Evolutionary conservation across 2,329 filamentous ascomycete genomes (phyloP).

Genomic region (Penicillium sp.): DNA sequence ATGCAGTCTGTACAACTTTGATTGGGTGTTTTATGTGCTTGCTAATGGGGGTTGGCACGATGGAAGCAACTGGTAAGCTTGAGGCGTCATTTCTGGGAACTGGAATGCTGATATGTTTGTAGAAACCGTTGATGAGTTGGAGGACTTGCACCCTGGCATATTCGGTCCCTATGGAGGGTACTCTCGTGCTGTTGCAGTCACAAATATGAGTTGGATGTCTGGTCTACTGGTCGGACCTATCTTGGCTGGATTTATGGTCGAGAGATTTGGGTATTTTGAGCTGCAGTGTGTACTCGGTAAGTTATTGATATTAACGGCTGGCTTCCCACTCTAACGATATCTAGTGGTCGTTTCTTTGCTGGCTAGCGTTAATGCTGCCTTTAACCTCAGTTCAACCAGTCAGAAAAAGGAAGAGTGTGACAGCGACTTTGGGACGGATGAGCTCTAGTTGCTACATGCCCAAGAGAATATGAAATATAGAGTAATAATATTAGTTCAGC

Average conservation of each 20-base stretch:
- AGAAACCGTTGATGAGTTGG: constrained; percentile 16
- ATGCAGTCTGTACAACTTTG: background rate
- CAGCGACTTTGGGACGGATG: background rate
- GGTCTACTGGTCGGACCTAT: constrained; percentile 19
- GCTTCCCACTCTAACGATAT: background rate
- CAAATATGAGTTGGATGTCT: constrained; percentile 21
- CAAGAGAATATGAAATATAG: background rate
- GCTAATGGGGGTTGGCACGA: constrained; percentile 3
- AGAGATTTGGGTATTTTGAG: constrained; percentile 14
- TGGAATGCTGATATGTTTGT: background rate
- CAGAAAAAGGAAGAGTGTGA: background rate
- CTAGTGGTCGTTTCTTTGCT: background rate
- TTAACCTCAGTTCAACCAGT: background rate
- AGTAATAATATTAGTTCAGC: background rate
- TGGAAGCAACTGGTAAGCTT: constrained; percentile 11
- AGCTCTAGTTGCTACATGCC: background rate
- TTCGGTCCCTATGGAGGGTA: constrained; percentile 25
- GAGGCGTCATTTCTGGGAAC: background rate
- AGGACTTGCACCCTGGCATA: constrained; percentile 15
- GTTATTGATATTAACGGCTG: background rate
- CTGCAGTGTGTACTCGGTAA: constrained; percentile 12
- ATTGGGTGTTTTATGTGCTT: constrained; percentile 9
- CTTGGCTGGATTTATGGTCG: constrained; percentile 13
- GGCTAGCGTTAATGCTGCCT: background rate
- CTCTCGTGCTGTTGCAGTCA: constrained; percentile 21